Evolutionary conservation across 2,329 filamentous ascomycete species (phyloP), one percentile per base, ranked within the genome.

Genomic region (Macrophomina phaseolina): DNA sequence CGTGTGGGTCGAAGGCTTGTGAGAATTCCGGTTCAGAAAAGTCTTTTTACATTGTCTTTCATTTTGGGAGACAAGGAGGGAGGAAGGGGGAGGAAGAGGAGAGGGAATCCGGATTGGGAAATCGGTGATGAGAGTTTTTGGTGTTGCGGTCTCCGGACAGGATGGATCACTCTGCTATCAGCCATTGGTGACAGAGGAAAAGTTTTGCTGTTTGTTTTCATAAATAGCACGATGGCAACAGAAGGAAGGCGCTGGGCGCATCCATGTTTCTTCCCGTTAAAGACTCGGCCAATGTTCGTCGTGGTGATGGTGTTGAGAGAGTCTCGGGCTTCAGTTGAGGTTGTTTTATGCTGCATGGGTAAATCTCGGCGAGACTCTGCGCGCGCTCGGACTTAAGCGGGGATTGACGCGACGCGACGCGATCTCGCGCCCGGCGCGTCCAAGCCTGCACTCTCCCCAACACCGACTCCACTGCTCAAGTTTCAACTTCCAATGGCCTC

Each of bases 391-490:
- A 36, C 56, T 61, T 61, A 61, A 61, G 56, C 56, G 56, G 56
- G 56, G 42, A 61, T 61, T 61, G 56, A 61, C 56, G 56, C 56
- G 56, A 61, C 56, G 42, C 56, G 56, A 61, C 42, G 42, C 56
- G 56, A 14, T 23, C 1, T 36, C 28, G 56, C 56, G 56, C 42
- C 28, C 48, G 9, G 34, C 42, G 56, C 56, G 42, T 36, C 9
- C 36, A n/a, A 30, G 8, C 36, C 36, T 38, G 36, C 36, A 38
- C 36, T 7, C 12, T 12, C 42, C 14, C 38, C 16, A 55, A 48
- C 32, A 30, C 32, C 30, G 7, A 61, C 56, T 61, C 30, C 56
- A 40, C 23, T 49, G 30, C 23, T 18, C 56, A 5, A n/a, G 42
- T 8, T 30, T 23, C 23, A 16, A 28, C 36, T 28, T 30, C 7